phyloP scores from a whole-genome alignment of 306 rosid species.

The Lathyrus aphaca region DNA sequence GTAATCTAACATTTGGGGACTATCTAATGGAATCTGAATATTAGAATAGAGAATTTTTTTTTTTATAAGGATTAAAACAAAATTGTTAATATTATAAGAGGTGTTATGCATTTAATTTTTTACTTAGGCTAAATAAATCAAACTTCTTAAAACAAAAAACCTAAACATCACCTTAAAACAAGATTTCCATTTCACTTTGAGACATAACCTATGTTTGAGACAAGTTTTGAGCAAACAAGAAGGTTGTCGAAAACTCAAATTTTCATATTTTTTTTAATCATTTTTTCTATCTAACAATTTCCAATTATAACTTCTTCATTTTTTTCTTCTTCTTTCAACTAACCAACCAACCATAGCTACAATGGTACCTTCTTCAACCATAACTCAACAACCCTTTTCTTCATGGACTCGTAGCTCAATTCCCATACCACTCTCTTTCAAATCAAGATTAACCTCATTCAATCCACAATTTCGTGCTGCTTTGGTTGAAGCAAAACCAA shows the following conservation, averaged over 20 bases:
- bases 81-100: no score
- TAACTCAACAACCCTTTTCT: conserved; percentile 21
- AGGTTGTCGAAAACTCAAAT: neutral
- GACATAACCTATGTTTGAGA: neutral
- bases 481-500: conserved; percentile 52
- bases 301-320: neutral
- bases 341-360: conserved; percentile 29
- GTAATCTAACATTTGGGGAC: no score
- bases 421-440: conserved; percentile 34
- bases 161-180: no score
- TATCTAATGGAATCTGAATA: no score
- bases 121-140: no score
- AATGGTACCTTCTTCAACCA: conserved; percentile 16
- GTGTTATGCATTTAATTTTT: no score
- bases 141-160: no score
- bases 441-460: conserved; percentile 32
- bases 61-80: no score
- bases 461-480: conserved; percentile 54
- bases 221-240: neutral
- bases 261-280: neutral
- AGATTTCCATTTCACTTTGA: neutral
- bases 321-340: neutral
- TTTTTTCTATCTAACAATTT: neutral
- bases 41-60: no score
- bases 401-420: conserved; percentile 9